Percentiles rank a stretch among this genome's conserved stretches.
Evolutionary conservation across 768 basidiomycete species (phyloP).

Genomic region (Phaffia tasmanica): DNA sequence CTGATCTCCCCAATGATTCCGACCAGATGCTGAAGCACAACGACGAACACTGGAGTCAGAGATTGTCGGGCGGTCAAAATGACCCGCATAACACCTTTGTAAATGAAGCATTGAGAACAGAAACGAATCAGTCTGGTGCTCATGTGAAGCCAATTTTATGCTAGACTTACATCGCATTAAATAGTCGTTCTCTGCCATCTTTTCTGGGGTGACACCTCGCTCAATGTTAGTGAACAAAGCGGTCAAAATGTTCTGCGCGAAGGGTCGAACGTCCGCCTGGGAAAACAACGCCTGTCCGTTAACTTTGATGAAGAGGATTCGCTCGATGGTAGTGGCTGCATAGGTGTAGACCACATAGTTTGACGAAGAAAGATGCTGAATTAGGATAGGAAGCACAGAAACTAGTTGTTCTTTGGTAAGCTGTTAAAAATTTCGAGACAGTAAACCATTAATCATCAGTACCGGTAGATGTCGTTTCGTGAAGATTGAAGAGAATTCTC

Average conservation of each 20-base stretch:
- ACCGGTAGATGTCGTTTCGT: background rate
- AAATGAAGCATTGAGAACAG: background rate
- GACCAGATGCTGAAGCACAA: conserved; percentile 61
- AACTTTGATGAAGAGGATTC: conserved; percentile 81
- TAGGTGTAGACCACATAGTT: conserved; percentile 94
- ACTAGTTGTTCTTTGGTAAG: conserved; percentile 87
- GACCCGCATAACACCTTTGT: conserved; percentile 80
- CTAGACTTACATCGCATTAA: conserved; percentile 77
- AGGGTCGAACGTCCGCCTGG: conserved; percentile 72
- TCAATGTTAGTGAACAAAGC: conserved; percentile 72
- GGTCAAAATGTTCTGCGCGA: conserved; percentile 55
- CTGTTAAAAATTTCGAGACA: conserved; percentile 39
- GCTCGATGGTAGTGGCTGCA: conserved; percentile 95
- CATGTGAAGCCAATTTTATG: background rate
- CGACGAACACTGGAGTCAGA: conserved; percentile 56
- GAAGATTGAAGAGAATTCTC: background rate
- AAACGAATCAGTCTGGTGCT: background rate
- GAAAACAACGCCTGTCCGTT: conserved; percentile 67
- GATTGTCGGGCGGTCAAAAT: conserved; percentile 77
- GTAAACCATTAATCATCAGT: background rate
- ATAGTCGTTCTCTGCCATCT: conserved; percentile 93
- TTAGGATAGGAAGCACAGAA: conserved; percentile 75
- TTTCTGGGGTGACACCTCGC: conserved; percentile 65
- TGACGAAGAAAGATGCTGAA: conserved; percentile 63
- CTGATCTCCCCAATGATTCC: conserved; percentile 74